Evolutionary conservation across 176 grass and related monocot genomes (phyloP).

Genomic region (Puya raimondii): DNA sequence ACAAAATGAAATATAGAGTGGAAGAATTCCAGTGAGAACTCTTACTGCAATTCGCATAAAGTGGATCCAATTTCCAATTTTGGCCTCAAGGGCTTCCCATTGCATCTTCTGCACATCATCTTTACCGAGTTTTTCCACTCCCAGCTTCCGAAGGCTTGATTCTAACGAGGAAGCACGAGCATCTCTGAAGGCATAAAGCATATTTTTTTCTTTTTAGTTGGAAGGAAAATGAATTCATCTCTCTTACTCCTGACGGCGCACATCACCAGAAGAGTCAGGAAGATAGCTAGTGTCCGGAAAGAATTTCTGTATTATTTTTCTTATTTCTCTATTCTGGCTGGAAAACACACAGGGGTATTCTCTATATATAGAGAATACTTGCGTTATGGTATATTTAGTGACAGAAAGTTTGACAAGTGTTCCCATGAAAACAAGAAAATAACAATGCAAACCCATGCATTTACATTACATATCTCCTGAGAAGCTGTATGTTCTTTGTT

Average conservation of each 20-base stretch:
- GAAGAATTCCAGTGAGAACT: constrained; percentile 10
- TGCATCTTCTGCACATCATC: constrained; percentile 97
- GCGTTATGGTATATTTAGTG: too few species aligned
- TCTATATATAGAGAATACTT: too few species aligned
- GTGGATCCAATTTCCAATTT: constrained; percentile 95
- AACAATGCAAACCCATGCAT: not conserved
- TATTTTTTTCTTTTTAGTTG: too few species aligned
- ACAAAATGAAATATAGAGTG: constrained; percentile 5
- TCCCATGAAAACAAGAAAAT: not conserved
- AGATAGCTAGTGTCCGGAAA: too few species aligned
- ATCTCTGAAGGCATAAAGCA: constrained; percentile 44
- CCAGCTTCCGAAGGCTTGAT: constrained; percentile 63
- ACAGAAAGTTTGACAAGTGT: not conserved
- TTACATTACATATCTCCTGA: not conserved
- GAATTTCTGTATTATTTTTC: too few species aligned
- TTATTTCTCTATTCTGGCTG: too few species aligned
- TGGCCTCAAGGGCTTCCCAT: constrained; percentile 90
- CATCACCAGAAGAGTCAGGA: too few species aligned
- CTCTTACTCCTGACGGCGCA: too few species aligned
- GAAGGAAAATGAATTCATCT: too few species aligned
- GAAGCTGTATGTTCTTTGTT: not conserved
- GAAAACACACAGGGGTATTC: too few species aligned
- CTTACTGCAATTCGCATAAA: constrained; percentile 84
- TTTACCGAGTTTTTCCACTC: constrained; percentile 77
- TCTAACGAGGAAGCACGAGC: constrained; percentile 56